Percentiles rank a stretch among this genome's conserved stretches.
Evolutionary conservation across 2,329 filamentous ascomycete species (phyloP).

Genomic region (Talaromyces sp.): DNA sequence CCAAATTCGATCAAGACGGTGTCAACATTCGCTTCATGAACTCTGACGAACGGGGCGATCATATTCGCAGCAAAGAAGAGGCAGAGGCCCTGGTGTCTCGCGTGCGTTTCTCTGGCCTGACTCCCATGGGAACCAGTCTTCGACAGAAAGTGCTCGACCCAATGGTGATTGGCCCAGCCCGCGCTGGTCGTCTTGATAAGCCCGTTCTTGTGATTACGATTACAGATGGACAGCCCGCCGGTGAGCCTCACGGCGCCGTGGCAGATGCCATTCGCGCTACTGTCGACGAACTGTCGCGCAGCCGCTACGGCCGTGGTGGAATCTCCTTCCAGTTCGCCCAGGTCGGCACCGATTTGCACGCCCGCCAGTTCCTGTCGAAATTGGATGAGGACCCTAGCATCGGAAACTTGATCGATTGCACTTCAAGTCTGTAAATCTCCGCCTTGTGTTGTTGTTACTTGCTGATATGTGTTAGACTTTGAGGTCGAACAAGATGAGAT

Average conservation of each 20-base stretch:
- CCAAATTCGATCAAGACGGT: constrained; percentile 64
- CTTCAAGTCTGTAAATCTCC: constrained; percentile 51
- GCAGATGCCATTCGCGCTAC: constrained; percentile 53
- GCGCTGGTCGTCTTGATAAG: constrained; percentile 51
- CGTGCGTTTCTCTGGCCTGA: constrained; percentile 60
- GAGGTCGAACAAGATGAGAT: constrained; percentile 64
- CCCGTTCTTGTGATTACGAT: constrained; percentile 61
- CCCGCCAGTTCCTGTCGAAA: constrained; percentile 57
- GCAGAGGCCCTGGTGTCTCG: constrained; percentile 52
- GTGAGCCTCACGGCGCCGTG: constrained; percentile 52
- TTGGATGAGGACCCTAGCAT: constrained; percentile 60
- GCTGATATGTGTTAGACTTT: constrained; percentile 44
- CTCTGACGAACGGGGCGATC: constrained; percentile 47
- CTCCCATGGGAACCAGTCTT: constrained; percentile 60
- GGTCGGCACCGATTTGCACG: constrained; percentile 61
- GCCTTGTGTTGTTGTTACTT: not conserved
- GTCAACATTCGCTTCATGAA: constrained; percentile 68
- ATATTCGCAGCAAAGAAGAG: constrained; percentile 52
- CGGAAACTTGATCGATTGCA: constrained; percentile 60
- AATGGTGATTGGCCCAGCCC: constrained; percentile 50
- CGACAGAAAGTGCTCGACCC: constrained; percentile 59
- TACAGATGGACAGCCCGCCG: constrained; percentile 61
- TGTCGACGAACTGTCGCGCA: constrained; percentile 44
- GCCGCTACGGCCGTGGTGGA: constrained; percentile 52
- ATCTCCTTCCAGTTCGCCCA: constrained; percentile 64